Evolutionary conservation across 176 grass and related monocot genomes (phyloP).

Genomic region (Pharus latifolius): DNA sequence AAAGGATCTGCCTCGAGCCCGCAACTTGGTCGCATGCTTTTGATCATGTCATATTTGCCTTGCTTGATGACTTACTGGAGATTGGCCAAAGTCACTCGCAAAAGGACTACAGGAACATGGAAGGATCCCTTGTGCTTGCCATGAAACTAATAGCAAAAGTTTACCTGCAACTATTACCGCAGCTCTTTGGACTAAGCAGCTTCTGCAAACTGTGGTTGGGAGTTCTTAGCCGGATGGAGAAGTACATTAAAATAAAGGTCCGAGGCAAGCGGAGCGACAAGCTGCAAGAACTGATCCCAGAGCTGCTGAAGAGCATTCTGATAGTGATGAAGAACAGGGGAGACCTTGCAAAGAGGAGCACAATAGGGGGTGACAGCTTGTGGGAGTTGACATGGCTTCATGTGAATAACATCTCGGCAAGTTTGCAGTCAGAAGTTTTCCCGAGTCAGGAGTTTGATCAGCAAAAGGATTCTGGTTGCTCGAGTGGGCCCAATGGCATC

Average conservation of each 20-base stretch:
- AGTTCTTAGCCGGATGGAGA: conserved; percentile 89
- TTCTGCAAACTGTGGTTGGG: conserved; percentile 97
- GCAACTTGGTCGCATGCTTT: conserved; percentile 76
- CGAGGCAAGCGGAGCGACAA: conserved; percentile 88
- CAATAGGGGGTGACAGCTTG: conserved; percentile 80
- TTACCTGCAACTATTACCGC: conserved; percentile 61
- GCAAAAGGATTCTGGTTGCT: conserved; percentile 7
- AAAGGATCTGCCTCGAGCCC: conserved; percentile 58
- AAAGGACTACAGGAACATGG: conserved; percentile 95
- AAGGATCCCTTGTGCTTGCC: conserved; percentile 65
- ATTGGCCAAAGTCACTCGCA: conserved; percentile 66
- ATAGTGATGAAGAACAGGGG: conserved; percentile 78
- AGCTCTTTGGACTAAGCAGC: conserved; percentile 66
- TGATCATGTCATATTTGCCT: conserved; percentile 66
- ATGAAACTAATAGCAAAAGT: conserved; percentile 70
- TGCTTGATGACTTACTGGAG: conserved; percentile 87
- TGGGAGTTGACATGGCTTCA: conserved; percentile 98
- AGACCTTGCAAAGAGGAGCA: conserved; percentile 89
- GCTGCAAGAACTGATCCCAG: conserved; percentile 75
- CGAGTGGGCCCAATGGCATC: conserved; percentile 11
- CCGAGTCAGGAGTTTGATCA: conserved; percentile 62
- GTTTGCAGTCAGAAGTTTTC: conserved; percentile 69
- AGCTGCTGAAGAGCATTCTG: conserved; percentile 70
- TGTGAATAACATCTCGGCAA: conserved; percentile 67
- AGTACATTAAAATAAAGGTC: conserved; percentile 81